These are phyloP conservation scores for Psidium friedrichsthalianum DNA, from an alignment of 345 rosid species.

Conservation along the genomic window DNA sequence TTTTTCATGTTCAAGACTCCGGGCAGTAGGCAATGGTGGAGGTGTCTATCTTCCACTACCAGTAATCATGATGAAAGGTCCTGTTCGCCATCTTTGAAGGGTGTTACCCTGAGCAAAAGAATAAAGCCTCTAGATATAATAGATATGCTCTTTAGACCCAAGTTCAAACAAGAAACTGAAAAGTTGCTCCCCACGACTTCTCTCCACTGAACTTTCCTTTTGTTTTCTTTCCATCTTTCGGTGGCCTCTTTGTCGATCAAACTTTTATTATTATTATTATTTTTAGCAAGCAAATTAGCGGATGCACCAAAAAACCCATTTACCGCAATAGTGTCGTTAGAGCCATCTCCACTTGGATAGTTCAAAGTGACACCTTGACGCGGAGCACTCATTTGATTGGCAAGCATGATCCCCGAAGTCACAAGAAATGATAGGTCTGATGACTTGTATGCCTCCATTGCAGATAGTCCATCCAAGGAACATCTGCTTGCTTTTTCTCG, in stretches of 20 bases:
- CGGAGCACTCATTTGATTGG: conserved; percentile 34
- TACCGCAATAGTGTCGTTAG: neutral
- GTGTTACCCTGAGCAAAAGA: conserved; percentile 99
- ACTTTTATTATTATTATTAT: too few relatives aligned
- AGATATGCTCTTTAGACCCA: conserved; percentile 91
- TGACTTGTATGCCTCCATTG: conserved; percentile 56
- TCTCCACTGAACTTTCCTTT: too few relatives aligned
- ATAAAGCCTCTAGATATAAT: conserved; percentile 95
- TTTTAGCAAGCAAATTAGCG: too few relatives aligned
- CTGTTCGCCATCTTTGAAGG: conserved; percentile 96
- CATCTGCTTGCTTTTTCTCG: conserved; percentile 60
- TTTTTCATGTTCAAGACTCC: conserved; percentile 78
- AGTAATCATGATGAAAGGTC: conserved; percentile 95
- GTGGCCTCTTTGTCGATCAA: too few relatives aligned
- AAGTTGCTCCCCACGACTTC: conserved; percentile 94
- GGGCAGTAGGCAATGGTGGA: conserved; percentile 69
- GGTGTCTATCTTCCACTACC: conserved; percentile 97
- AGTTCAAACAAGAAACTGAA: conserved; percentile 91
- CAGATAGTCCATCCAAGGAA: conserved; percentile 80
- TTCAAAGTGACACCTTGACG: conserved; percentile 11
- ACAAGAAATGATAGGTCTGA: conserved; percentile 36
- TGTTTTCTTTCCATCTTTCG: too few relatives aligned
- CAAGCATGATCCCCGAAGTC: conserved; percentile 54
- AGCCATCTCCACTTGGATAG: neutral
- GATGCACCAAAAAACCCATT: conserved; percentile 11